phyloP scores from a whole-genome alignment of 805 yeast genomes.

The Suhomyces xylopsoci region DNA sequence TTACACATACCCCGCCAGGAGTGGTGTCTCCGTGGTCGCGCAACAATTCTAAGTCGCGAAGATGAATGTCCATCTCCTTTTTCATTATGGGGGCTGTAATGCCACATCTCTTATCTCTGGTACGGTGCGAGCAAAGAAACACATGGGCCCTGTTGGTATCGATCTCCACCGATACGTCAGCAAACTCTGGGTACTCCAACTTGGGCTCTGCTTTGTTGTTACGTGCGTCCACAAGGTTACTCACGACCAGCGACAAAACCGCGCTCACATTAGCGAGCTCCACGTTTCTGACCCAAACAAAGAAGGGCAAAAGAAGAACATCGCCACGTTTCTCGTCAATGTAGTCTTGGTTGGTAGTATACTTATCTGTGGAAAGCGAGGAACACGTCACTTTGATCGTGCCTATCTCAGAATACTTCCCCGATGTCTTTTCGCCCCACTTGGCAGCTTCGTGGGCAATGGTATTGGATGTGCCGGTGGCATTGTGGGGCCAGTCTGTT shows the following conservation, averaged over 20 bases:
- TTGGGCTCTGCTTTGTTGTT: conserved; percentile 2
- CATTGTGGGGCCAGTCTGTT: conserved; percentile 80
- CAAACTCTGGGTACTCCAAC: conserved; percentile 15
- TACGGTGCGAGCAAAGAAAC: conserved; percentile 82
- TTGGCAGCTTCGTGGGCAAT: conserved; percentile 43
- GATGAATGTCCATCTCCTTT: conserved; percentile 67
- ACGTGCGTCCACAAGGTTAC: conserved; percentile 32
- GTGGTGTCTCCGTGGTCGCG: conserved; percentile 77
- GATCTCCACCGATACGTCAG: conserved; percentile 32
- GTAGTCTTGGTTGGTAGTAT: conserved; percentile 40
- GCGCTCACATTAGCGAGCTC: conserved; percentile 38
- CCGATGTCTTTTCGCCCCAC: conserved; percentile 29
- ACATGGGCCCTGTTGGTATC: conserved; percentile 45
- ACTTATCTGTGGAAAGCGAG: conserved; percentile 48
- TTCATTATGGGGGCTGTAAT: conserved; percentile 89
- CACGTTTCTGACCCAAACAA: conserved; percentile 62
- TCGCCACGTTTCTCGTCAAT: conserved; percentile 49
- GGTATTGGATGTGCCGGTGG: conserved; percentile 45
- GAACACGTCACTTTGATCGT: conserved; percentile 52
- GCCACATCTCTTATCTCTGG: conserved; percentile 92
- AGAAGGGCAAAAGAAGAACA: conserved; percentile 67
- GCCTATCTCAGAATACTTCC: conserved; percentile 20
- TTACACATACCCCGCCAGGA: conserved; percentile 70
- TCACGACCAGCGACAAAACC: conserved; percentile 45
- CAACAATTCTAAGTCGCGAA: conserved; percentile 67